These are phyloP conservation scores for Carex cristatella DNA, from an alignment of 176 grass and related monocot species.

Conservation along the genomic window DNA sequence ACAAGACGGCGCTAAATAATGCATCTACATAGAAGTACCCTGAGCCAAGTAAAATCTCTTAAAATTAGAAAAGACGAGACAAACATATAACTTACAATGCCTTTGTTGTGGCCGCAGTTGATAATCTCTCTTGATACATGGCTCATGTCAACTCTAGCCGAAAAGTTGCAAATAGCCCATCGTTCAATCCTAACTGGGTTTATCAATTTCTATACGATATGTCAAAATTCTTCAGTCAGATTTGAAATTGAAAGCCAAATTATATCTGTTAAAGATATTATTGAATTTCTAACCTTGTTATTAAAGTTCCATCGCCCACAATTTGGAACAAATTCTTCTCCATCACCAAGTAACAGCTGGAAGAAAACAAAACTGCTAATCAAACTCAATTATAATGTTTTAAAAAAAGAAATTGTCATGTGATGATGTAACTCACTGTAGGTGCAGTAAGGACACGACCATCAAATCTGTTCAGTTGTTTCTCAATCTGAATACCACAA, in stretches of 20 bases:
- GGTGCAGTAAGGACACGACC: constrained; percentile 64
- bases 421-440: constrained; percentile 31
- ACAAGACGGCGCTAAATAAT: neutral
- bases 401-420: neutral
- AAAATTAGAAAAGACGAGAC: constrained; percentile 11
- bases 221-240: neutral
- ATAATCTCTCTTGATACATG: constrained; percentile 72
- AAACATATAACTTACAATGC: constrained; percentile 60
- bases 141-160: constrained; percentile 80
- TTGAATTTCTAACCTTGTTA: constrained; percentile 51
- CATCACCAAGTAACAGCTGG: constrained; percentile 70
- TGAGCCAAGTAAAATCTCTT: neutral
- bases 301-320: constrained; percentile 86
- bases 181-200: constrained; percentile 53
- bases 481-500: constrained; percentile 60
- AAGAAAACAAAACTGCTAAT: constrained; percentile 27
- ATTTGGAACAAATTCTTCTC: constrained; percentile 49
- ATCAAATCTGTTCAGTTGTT: constrained; percentile 55
- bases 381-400: constrained; percentile 1
- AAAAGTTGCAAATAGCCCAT: constrained; percentile 95
- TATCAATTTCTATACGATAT: constrained; percentile 46
- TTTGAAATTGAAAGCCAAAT: neutral
- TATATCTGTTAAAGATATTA: constrained; percentile 25
- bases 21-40: neutral
- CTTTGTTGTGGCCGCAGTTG: constrained; percentile 79